phyloP scores from a whole-genome alignment of 345 rosid genomes.

The Heritiera littoralis region DNA sequence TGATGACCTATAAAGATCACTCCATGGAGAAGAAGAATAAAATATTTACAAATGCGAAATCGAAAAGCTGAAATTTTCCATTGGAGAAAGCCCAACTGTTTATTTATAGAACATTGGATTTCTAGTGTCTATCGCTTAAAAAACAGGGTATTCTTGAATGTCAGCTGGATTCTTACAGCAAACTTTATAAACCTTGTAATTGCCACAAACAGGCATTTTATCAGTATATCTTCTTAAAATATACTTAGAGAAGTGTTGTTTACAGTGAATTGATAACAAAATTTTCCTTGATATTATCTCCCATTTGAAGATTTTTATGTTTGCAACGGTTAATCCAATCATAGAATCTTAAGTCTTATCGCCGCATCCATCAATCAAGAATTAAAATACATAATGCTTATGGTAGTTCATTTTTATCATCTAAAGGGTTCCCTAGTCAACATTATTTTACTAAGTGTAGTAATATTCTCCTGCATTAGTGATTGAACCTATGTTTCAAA shows the following conservation, averaged over 20 bases:
- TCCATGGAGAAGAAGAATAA: background rate
- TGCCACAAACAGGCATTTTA: background rate
- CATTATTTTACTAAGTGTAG: background rate
- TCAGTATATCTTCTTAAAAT: background rate
- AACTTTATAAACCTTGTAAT: background rate
- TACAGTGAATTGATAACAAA: background rate
- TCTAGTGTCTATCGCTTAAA: constrained; percentile 10
- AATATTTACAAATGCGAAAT: background rate
- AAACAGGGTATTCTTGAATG: constrained; percentile 24
- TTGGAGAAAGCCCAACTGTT: background rate
- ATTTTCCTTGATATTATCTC: background rate
- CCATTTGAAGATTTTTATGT: background rate
- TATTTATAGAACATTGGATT: background rate
- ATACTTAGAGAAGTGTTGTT: background rate
- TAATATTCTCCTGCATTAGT: background rate
- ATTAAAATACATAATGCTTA: background rate
- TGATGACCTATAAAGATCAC: background rate
- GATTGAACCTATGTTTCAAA: background rate
- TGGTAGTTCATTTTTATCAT: background rate
- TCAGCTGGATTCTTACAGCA: constrained; percentile 28
- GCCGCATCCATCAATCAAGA: background rate
- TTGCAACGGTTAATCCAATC: background rate
- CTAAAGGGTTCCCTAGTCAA: background rate
- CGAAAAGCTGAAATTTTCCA: constrained; percentile 6
- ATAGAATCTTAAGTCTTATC: constrained; percentile 3